phyloP scores from a whole-genome alignment of 805 yeast genomes.

The Wickerhamomyces queroliae region DNA sequence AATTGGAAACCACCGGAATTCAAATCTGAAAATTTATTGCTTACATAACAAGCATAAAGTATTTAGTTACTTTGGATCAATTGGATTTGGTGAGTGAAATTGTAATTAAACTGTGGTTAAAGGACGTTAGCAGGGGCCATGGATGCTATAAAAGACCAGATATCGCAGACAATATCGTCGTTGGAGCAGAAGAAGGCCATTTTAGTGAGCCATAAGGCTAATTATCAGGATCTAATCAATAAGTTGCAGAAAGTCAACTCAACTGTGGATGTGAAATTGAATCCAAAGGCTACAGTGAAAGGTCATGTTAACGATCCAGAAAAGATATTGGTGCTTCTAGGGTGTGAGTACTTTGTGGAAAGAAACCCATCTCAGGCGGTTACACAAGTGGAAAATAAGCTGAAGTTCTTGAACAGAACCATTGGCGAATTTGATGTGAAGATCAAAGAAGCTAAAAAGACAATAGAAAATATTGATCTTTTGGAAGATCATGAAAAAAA shows the following conservation, averaged over 20 bases:
- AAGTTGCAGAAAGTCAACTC: conserved; percentile 15
- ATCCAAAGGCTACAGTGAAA: conserved; percentile 14
- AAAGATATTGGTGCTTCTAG: conserved; percentile 27
- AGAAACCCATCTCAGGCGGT: conserved; percentile 25
- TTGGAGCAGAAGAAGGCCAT: conserved; percentile 4
- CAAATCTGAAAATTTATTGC: too few relatives aligned
- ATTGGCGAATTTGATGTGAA: conserved; percentile 33
- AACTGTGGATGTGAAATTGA: conserved; percentile 11
- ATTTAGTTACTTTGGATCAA: neutral
- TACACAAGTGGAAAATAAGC: conserved; percentile 21
- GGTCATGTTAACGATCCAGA: conserved; percentile 17
- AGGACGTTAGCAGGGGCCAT: too few relatives aligned
- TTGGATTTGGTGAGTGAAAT: neutral
- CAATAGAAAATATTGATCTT: conserved; percentile 24
- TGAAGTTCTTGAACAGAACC: conserved; percentile 29
- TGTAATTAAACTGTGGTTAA: too few relatives aligned
- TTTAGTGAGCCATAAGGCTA: conserved; percentile 13
- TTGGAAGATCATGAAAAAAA: conserved; percentile 12
- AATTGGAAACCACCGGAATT: too few relatives aligned
- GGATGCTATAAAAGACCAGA: conserved; percentile 5
- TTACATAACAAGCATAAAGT: too few relatives aligned
- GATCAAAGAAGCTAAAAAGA: conserved; percentile 32
- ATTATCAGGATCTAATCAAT: conserved; percentile 16
- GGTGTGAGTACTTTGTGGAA: conserved; percentile 36
- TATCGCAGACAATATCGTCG: conserved; percentile 5